These are phyloP conservation scores for Rhizopus microsporus DNA, from an alignment of 371 early-diverging fungal genomes.

Conservation along the genomic window DNA sequence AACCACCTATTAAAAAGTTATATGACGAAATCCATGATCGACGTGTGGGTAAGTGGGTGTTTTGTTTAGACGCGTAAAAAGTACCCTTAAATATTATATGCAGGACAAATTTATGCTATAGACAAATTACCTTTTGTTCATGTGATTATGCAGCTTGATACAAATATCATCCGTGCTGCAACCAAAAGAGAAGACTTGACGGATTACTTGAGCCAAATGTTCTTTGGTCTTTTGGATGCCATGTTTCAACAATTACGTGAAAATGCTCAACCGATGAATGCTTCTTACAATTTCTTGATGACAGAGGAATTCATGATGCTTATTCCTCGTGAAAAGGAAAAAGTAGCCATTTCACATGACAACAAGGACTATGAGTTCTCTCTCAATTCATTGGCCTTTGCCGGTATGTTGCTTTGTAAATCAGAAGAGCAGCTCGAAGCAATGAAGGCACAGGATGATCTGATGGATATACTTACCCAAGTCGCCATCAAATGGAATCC, in stretches of 20 bases:
- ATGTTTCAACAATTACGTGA: conserved; percentile 54
- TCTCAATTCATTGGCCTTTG: conserved; percentile 73
- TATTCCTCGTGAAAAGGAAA: conserved; percentile 64
- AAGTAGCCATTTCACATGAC: conserved; percentile 22
- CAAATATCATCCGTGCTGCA: conserved; percentile 26
- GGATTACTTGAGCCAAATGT: conserved; percentile 51
- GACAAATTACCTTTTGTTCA: conserved; percentile 49
- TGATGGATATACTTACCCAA: conserved; percentile 37
- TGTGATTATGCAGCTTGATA: conserved; percentile 43
- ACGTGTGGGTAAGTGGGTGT: conserved; percentile 39
- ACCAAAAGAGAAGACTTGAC: conserved; percentile 25
- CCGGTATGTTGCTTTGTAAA: conserved; percentile 68
- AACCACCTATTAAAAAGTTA: conserved; percentile 55
- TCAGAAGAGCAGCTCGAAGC: conserved; percentile 52
- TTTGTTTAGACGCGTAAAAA: not conserved
- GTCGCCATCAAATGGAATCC: conserved; percentile 30
- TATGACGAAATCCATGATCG: conserved; percentile 47
- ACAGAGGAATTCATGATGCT: conserved; percentile 73
- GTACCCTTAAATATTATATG: not conserved
- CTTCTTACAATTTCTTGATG: conserved; percentile 69
- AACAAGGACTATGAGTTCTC: conserved; percentile 34
- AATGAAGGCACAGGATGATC: conserved; percentile 40
- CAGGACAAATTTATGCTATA: conserved; percentile 50
- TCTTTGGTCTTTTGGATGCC: conserved; percentile 49
- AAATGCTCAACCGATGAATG: conserved; percentile 21